A percentile compares a stretch with the other conserved stretches of the same genome.
Conservation (phyloP, 495 filamentous ascomycete species). For the Trichoderma erinaceum region DNA sequence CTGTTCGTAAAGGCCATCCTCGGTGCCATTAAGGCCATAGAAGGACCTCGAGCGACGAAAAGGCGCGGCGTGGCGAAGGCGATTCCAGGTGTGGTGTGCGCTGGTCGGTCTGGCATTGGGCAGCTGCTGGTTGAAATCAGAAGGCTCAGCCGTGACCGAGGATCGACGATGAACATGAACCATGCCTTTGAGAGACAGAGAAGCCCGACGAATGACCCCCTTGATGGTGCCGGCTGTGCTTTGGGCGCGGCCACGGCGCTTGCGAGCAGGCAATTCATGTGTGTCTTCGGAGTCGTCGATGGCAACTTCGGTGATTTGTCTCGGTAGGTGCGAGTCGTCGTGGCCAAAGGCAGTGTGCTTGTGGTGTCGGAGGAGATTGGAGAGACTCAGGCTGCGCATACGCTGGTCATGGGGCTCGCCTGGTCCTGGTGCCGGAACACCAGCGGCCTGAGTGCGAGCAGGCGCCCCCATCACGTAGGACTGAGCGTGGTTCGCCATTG, state of each 20-base stretch:
- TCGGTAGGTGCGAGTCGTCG: slow-evolving; percentile 21
- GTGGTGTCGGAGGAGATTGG: slow-evolving; percentile 31
- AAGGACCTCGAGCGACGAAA: slow-evolving; percentile 39
- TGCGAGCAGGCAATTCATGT: background rate
- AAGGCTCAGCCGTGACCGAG: slow-evolving; percentile 32
- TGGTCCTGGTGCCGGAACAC: background rate
- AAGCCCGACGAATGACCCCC: slow-evolving; percentile 44
- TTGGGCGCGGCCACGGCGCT: background rate
- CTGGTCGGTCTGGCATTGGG: slow-evolving; percentile 37
- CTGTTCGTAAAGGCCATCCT: slow-evolving; percentile 18
- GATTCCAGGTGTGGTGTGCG: slow-evolving; percentile 42
- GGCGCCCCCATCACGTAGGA: background rate
- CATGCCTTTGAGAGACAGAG: slow-evolving; percentile 43
- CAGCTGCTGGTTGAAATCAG: slow-evolving; percentile 27
- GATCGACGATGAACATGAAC: slow-evolving; percentile 41
- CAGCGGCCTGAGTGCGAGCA: background rate
- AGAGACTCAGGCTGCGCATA: slow-evolving; percentile 33
- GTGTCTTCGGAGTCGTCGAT: slow-evolving; percentile 6
- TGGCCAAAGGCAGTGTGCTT: slow-evolving; percentile 26
- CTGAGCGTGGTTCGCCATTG: background rate
- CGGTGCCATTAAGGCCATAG: slow-evolving; percentile 22
- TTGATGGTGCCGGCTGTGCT: slow-evolving; percentile 26
- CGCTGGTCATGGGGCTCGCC: slow-evolving; percentile 18
- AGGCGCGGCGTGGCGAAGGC: slow-evolving; percentile 41
- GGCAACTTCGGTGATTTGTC: slow-evolving; percentile 19